Base-by-base conservation (phyloP, 352 stramenopile genomes). In the Phytophthora foliorum region DNA sequence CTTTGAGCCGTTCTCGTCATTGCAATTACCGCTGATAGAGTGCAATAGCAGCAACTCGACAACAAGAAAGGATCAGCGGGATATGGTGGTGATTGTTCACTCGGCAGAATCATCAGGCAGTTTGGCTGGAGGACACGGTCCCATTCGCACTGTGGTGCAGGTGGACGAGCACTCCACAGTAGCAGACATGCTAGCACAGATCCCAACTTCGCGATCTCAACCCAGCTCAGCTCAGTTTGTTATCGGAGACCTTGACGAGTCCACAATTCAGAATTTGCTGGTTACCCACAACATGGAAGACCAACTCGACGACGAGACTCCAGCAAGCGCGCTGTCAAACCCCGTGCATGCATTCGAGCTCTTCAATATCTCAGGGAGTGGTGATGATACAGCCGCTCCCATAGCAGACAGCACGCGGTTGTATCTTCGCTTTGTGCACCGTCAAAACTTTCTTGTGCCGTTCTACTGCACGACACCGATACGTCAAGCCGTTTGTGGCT, bases 1-100 rank as follows among this genome's bases (percentile, higher is more conserved):
- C 4, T 98, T 96, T 58, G 93, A 98, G 29, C 83, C 90, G 3
- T 98, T 97, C 60, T 94, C 84, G n/a, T 90, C 84, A 11, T 61
- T 95, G 7, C 78, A 91, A 44, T 61, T 94, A 17, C 86, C 84
- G 11, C 64, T 94, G 39, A 41, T 63, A 56, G 27, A 64, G 14
- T 16, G 9, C 39, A 49, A 32, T 11, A 51, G 17, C 6, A 31
- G 29, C 11, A 46, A 46, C 1, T 32, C 41, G 29, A 57, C 44
- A 60, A n/a, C 24, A 51, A n/a, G 10, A 11, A 32, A 57, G 5
- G 4, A 34, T 31, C 29, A 57, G 2, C 38, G 68, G 7, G 66
- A 87, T n/a, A 42, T 84, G 6, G 59, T 84, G 3, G 69, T 82
- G 0, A 62, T 85, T 3, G 34, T 86, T 10, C 76, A 88, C 25